Evolutionary conservation across 805 yeast genomes (phyloP), one percentile per base, ranked within the genome.

Genomic region (Sugiyamaella valdiviana): DNA sequence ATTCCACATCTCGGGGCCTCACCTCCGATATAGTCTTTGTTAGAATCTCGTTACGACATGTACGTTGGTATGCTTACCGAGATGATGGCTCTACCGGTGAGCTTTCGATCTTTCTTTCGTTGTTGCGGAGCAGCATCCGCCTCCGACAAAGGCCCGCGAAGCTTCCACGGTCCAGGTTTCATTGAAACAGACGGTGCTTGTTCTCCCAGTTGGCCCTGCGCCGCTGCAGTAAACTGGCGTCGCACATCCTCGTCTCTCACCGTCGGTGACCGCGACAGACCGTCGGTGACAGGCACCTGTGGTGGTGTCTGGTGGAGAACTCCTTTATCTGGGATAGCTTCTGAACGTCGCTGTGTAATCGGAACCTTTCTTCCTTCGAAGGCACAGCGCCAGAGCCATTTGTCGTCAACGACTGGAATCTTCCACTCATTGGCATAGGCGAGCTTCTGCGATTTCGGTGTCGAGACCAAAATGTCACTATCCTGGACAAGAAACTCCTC

Each of bases 401-500:
- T 49, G 9, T 56, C 61, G 17, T 57, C 57, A 2, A 68, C 68
- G 2, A 70, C 59, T 0, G 74, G 74, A 5, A 71, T 58, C 3
- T 51, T 51, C 70, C 73, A 70, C 7, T 49, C 47, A 12, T 49
- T 49, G 0, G 74, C 73, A 51, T 55, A 61, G 16, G 48, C 39
- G 16, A 66, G 60, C 49, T 68, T 65, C 35, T 57, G 52, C 12
- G 64, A 56, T 1, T 44, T 40, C 0, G 61, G 53, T 0, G 63
- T 42, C 6, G 67, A 58, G 2, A 86, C 66, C 26, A 87, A 66
- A 14, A 83, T 58, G 55, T 83, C 84, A 37, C 84, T 67, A 9
- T 69, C 65, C 4, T 70, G 58, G 2, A 75, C 74, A 47, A 86
- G 67, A 2, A 74, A 67, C 0, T 74, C 77, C 42, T 72, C 66